Conservation (phyloP, 495 filamentous ascomycete genomes). For the Friedmanniomyces simplex region DNA sequence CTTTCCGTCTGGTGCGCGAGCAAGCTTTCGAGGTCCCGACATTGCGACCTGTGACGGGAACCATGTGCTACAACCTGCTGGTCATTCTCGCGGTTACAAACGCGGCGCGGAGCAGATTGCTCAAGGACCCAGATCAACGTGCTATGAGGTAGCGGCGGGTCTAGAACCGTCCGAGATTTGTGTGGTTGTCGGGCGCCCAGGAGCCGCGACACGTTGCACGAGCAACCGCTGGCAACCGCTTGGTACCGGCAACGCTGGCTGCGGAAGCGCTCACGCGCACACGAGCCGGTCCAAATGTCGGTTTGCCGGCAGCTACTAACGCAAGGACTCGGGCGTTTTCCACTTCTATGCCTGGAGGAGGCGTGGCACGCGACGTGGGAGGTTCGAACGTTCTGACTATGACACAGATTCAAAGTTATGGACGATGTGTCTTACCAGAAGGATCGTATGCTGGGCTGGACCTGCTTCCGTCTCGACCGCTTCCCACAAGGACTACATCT, state of each 20-base stretch:
- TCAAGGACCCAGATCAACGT: too few species aligned
- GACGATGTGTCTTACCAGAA: constrained; percentile 62
- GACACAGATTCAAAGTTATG: constrained; percentile 65
- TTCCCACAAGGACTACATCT: constrained; percentile 65
- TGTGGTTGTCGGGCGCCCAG: too few species aligned
- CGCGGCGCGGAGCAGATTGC: too few species aligned
- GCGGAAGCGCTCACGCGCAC: constrained; percentile 1
- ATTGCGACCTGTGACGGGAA: too few species aligned
- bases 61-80: neutral
- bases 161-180: too few species aligned
- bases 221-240: neutral
- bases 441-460: constrained; percentile 75
- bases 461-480: constrained; percentile 74
- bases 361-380: neutral
- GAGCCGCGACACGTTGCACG: neutral
- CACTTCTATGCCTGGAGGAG: too few species aligned
- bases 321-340: too few species aligned
- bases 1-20: neutral
- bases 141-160: too few species aligned
- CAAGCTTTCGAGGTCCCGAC: neutral
- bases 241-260: neutral
- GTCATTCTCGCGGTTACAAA: too few species aligned
- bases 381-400: neutral
- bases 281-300: neutral
- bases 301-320: neutral